Conservation (phyloP, 768 basidiomycete species). For the Lepiota venenata region DNA sequence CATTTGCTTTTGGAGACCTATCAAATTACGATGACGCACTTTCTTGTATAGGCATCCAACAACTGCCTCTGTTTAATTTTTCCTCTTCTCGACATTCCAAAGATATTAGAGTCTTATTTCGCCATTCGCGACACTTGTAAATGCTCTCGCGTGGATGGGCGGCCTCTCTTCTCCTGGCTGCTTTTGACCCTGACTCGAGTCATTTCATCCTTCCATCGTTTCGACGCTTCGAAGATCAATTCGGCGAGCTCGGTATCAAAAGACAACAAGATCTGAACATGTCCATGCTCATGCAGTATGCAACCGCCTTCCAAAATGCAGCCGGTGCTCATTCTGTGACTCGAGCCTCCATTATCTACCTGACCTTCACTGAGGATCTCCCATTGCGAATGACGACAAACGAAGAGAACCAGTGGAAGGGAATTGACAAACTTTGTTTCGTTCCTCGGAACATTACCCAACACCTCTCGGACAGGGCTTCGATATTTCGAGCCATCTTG, state of each 20-base stretch:
- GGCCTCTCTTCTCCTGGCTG: slow-evolving; percentile 19
- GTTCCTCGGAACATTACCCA: slow-evolving; percentile 31
- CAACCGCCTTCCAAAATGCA: slow-evolving; percentile 26
- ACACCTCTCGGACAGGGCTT: slow-evolving; percentile 12
- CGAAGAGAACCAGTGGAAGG: slow-evolving; percentile 22
- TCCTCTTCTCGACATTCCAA: slow-evolving; percentile 1
- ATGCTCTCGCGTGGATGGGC: neutral
- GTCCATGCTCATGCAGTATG: slow-evolving; percentile 33
- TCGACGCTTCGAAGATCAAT: slow-evolving; percentile 22
- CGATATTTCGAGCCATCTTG: slow-evolving; percentile 15
- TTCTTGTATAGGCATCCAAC: neutral
- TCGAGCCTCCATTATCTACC: slow-evolving; percentile 30
- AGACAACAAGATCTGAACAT: slow-evolving; percentile 25
- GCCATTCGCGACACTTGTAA: slow-evolving; percentile 5
- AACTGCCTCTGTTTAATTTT: neutral
- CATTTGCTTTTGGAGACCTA: neutral
- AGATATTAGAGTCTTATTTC: slow-evolving; percentile 13
- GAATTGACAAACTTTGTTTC: slow-evolving; percentile 33
- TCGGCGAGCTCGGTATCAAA: slow-evolving; percentile 29
- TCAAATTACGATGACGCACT: neutral
- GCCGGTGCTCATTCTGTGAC: slow-evolving; percentile 13
- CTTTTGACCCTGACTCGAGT: slow-evolving; percentile 27
- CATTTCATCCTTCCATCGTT: slow-evolving; percentile 30
- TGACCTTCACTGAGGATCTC: slow-evolving; percentile 30
- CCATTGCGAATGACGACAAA: slow-evolving; percentile 23